Evolutionary conservation across 331 rosid species (phyloP), one percentile per base, ranked within the genome.

Genomic region (Pyracantha coccinea): DNA sequence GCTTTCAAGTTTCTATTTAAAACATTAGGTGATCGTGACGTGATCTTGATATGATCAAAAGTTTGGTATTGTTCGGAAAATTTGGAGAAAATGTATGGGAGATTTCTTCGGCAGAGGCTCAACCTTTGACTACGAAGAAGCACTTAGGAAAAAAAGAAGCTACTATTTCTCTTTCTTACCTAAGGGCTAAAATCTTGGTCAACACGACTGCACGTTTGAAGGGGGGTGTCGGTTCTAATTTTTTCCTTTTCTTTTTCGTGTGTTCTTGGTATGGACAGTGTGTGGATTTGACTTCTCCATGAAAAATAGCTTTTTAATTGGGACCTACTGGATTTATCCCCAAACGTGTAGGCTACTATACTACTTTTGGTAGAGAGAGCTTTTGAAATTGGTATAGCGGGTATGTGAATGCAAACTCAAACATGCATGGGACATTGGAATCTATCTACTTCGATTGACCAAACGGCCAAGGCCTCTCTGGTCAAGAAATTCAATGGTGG

Each of bases 51-150:
- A 77, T 41, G 82, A 75, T 55, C 45, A 50, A 68, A n/a, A 32
- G 31, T 64, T 41, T 57, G 33, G 44, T 41, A 4, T 25, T 25
- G 67, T 55, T 17, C 23, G 62, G 78, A 78, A 78, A 60, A 16
- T 52, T 64, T 54, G 67, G 54, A 66, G 35, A 69, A 19, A 47
- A 71, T 66, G 80, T 53, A 23, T 76, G 74, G 73, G 63, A 69
- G 79, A 72, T 65, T 84, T 85, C 85, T 62, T 38, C 15, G 47
- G 63, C 76, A 74, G 78, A 88, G 75, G 80, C 73, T 52, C 84
- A 81, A 75, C 78, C 79, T 89, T 91, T 89, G 97, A 89, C 92
- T 84, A 82, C 29, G 69, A 24, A 17, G 50, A 81, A 68, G 73
- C 57, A 75, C 85, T 73, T 83, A 70, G 75, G 81, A 38, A 17